phyloP scores from a whole-genome alignment of 345 rosid genomes.

The Populus pruinosa region DNA sequence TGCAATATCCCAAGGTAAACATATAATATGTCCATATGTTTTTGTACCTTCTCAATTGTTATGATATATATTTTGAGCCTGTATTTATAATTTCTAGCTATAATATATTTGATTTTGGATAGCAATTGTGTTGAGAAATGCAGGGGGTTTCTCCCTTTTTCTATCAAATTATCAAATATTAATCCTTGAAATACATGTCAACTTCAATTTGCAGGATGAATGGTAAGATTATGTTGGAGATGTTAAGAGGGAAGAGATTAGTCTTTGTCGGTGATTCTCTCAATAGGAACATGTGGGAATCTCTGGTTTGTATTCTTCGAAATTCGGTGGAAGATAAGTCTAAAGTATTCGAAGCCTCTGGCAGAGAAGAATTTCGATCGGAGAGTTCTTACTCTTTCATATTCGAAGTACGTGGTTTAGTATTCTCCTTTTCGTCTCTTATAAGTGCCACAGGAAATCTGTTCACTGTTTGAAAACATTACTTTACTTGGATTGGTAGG shows the following conservation, averaged over 20 bases:
- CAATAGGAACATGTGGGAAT: conserved; percentile 51
- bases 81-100: not conserved
- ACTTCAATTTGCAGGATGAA: conserved; percentile 30
- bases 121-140: not conserved
- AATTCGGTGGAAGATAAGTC: conserved; percentile 20
- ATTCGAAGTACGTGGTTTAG: conserved; percentile 21
- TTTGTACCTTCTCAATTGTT: not conserved
- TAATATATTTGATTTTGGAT: not conserved
- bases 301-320: conserved; percentile 37
- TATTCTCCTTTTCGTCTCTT: not conserved
- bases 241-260: conserved; percentile 40
- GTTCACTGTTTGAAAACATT: not conserved
- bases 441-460: not conserved
- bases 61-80: not conserved
- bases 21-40: not conserved
- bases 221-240: conserved; percentile 34
- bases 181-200: not conserved
- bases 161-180: not conserved
- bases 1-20: conserved; percentile 43
- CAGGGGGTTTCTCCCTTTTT: not conserved
- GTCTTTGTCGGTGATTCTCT: conserved; percentile 48
- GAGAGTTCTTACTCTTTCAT: conserved; percentile 37
- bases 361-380: conserved; percentile 25
- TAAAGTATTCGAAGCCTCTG: conserved; percentile 36
- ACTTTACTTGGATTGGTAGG: conserved; percentile 26